phyloP scores from a whole-genome alignment of 345 rosid species.

The Odontarrhena argentea region DNA sequence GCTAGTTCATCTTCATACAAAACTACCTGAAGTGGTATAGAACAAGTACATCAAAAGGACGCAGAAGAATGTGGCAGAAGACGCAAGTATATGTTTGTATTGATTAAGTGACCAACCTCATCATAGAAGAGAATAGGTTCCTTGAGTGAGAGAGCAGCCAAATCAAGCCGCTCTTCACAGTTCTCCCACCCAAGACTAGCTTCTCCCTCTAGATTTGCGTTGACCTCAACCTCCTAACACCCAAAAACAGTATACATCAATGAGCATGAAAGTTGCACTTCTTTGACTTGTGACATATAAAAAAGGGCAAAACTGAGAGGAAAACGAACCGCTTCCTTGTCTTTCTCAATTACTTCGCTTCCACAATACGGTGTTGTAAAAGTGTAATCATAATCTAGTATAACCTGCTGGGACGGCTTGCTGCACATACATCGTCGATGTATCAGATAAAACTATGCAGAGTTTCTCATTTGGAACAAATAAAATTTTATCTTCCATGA shows the following conservation, averaged over 20 bases:
- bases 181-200: slow-evolving; percentile 73
- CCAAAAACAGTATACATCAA: slow-evolving; percentile 19
- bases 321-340: slow-evolving; percentile 48
- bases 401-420: slow-evolving; percentile 89
- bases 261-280: slow-evolving; percentile 6
- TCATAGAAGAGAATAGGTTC: slow-evolving; percentile 99
- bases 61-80: slow-evolving; percentile 8
- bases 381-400: slow-evolving; percentile 95
- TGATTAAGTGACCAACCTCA: slow-evolving; percentile 55
- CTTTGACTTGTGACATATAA: not conserved
- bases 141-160: slow-evolving; percentile 70
- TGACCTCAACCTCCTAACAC: slow-evolving; percentile 26
- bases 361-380: slow-evolving; percentile 93
- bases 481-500: not conserved
- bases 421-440: slow-evolving; percentile 52
- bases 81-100: not conserved
- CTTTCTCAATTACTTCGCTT: slow-evolving; percentile 61
- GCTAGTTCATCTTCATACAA: slow-evolving; percentile 97
- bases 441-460: slow-evolving; percentile 25
- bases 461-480: not conserved
- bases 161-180: slow-evolving; percentile 70
- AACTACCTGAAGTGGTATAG: slow-evolving; percentile 60
- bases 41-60: slow-evolving; percentile 8
- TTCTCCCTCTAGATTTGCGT: slow-evolving; percentile 31
- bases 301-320: slow-evolving; percentile 13